Conservation (phyloP, 495 filamentous ascomycete genomes). For the Daldinia childiae region DNA sequence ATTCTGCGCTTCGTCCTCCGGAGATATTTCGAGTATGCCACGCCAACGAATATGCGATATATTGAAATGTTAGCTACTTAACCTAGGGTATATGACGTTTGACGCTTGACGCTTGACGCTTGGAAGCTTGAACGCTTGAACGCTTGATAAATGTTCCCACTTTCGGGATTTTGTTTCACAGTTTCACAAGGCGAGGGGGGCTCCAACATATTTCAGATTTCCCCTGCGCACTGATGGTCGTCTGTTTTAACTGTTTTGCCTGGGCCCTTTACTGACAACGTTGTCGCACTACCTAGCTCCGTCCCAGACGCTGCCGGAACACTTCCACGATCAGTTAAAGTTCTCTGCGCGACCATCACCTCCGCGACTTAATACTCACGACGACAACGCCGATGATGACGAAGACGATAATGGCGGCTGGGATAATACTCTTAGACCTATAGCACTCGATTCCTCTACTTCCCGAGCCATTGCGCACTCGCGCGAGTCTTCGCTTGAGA, state of each 20-base stretch:
- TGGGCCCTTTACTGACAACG: slow-evolving; percentile 42
- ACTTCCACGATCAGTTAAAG: slow-evolving; percentile 53
- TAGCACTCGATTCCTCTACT: slow-evolving; percentile 47
- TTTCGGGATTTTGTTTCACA: slow-evolving; percentile 36
- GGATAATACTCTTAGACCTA: slow-evolving; percentile 55
- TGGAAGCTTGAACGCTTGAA: slow-evolving; percentile 9
- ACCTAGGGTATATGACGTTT: slow-evolving; percentile 14
- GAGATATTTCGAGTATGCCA: slow-evolving; percentile 3
- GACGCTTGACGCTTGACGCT: slow-evolving; percentile 14
- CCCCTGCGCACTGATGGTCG: slow-evolving; percentile 28
- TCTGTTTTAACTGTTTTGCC: slow-evolving; percentile 12
- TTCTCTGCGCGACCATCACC: slow-evolving; percentile 55
- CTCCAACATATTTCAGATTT: slow-evolving; percentile 16
- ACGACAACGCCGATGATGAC: slow-evolving; percentile 53
- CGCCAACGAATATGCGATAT: slow-evolving; percentile 2
- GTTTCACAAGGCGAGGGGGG: slow-evolving; percentile 39
- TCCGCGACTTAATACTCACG: slow-evolving; percentile 54
- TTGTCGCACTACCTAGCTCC: slow-evolving; percentile 52
- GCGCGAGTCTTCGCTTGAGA: slow-evolving; percentile 61
- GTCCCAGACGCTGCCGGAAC: slow-evolving; percentile 64
- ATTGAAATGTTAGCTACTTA: not conserved
- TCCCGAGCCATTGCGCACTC: slow-evolving; percentile 55
- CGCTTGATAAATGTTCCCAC: slow-evolving; percentile 35
- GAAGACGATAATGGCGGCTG: slow-evolving; percentile 44
- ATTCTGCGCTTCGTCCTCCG: slow-evolving; percentile 12